phyloP scores from a whole-genome alignment of 176 grass and related monocot species.

The Thinopyrum elongatum region DNA sequence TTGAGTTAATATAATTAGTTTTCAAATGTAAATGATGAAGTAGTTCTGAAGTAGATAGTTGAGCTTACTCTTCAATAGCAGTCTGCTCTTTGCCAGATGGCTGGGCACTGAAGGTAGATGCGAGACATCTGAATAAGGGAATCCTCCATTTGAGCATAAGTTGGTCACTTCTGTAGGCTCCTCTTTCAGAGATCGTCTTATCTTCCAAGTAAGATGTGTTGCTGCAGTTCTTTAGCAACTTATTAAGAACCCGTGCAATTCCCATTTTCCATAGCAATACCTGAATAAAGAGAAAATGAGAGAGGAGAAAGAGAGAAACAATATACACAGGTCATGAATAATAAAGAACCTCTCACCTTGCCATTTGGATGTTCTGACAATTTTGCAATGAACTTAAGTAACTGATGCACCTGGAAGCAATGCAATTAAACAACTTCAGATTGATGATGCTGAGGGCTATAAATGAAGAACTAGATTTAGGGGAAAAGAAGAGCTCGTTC shows the following conservation, averaged over 20 bases:
- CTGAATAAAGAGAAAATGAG: slow-evolving; percentile 48
- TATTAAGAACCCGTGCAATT: slow-evolving; percentile 51
- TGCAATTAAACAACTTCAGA: slow-evolving; percentile 32
- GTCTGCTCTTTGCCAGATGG: slow-evolving; percentile 36
- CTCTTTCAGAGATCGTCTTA: slow-evolving; percentile 36
- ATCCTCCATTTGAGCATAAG: slow-evolving; percentile 61
- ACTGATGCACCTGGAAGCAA: slow-evolving; percentile 73
- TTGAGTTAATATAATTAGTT: slow-evolving; percentile 32
- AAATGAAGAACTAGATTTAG: slow-evolving; percentile 25
- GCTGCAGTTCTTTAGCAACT: slow-evolving; percentile 59
- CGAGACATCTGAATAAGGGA: slow-evolving; percentile 66
- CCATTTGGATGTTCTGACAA: slow-evolving; percentile 83
- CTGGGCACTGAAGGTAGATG: slow-evolving; percentile 58
- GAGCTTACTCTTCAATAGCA: slow-evolving; percentile 52
- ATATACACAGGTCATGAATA: background rate
- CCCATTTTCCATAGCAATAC: slow-evolving; percentile 75
- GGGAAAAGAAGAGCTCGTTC: background rate
- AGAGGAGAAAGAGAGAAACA: slow-evolving; percentile 26
- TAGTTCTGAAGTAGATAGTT: slow-evolving; percentile 33
- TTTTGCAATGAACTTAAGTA: slow-evolving; percentile 80
- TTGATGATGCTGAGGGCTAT: background rate
- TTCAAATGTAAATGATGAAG: slow-evolving; percentile 31
- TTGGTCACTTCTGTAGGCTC: slow-evolving; percentile 27
- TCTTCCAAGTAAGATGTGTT: slow-evolving; percentile 31
- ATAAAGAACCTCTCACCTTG: slow-evolving; percentile 55